These are phyloP conservation scores for Colletotrichum sp. DNA, from an alignment of 2,329 filamentous ascomycete genomes.

Conservation along the genomic window DNA sequence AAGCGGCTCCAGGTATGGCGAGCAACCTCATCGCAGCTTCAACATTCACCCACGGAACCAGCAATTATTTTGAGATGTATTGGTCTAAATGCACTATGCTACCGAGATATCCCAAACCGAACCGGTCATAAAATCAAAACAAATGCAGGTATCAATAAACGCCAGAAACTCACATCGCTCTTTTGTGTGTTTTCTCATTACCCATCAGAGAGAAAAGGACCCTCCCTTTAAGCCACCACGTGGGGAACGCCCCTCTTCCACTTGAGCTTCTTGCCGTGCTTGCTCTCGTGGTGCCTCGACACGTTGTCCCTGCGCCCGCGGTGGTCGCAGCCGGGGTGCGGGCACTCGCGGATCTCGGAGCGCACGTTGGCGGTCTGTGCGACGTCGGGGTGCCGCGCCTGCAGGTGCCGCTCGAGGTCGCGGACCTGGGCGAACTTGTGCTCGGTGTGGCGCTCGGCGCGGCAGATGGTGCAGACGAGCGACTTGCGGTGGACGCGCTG, in stretches of 20 bases:
- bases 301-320: slow-evolving; percentile 22
- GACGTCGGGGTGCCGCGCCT: slow-evolving; percentile 21
- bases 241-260: slow-evolving; percentile 22
- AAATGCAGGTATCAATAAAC: slow-evolving; percentile 5
- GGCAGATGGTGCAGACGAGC: slow-evolving; percentile 22
- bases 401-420: slow-evolving; percentile 25
- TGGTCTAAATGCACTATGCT: slow-evolving; percentile 8
- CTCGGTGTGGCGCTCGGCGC: slow-evolving; percentile 16
- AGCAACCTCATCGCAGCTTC: not conserved
- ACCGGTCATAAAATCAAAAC: not conserved
- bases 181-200: not conserved
- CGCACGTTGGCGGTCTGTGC: slow-evolving; percentile 18
- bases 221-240: slow-evolving; percentile 10
- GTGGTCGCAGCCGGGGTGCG: slow-evolving; percentile 21
- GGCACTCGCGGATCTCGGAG: slow-evolving; percentile 22
- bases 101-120: slow-evolving; percentile 10
- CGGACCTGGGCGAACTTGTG: slow-evolving; percentile 25
- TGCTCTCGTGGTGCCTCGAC: slow-evolving; percentile 23
- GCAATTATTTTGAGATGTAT: not conserved
- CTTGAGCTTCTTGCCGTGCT: slow-evolving; percentile 23
- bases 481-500: slow-evolving; percentile 24
- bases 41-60: not conserved
- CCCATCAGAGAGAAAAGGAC: not conserved
- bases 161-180: slow-evolving; percentile 10
- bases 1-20: accelerated